Evolutionary conservation across 352 stramenopile genomes (phyloP).

Genomic region (Phytophthora hibernalis): DNA sequence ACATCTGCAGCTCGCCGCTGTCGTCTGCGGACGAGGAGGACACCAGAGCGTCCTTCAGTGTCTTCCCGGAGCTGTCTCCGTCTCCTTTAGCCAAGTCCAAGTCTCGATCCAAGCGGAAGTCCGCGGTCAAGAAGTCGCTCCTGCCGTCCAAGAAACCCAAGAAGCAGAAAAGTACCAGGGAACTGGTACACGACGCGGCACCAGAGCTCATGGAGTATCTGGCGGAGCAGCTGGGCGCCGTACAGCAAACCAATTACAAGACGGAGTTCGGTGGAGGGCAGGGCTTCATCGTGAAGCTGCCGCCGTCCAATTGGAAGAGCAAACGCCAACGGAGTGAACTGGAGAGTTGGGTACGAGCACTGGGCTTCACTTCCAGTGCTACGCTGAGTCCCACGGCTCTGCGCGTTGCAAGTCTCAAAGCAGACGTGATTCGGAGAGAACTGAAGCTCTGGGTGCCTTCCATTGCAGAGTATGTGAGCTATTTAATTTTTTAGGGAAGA

Average conservation of each 20-base stretch:
- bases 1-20: constrained; percentile 57
- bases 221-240: constrained; percentile 50
- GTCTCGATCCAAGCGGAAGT: constrained; percentile 24
- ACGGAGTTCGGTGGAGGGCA: constrained; percentile 62
- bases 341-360: constrained; percentile 47
- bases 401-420: constrained; percentile 65
- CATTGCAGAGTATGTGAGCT: constrained; percentile 25
- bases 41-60: not conserved
- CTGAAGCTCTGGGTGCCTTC: constrained; percentile 45
- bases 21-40: constrained; percentile 56
- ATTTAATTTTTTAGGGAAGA: not conserved
- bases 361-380: constrained; percentile 61
- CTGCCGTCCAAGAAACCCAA: constrained; percentile 31
- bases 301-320: constrained; percentile 35
- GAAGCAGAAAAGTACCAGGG: constrained; percentile 41
- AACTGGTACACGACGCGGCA: constrained; percentile 54
- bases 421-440: constrained; percentile 63
- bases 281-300: constrained; percentile 63
- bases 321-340: constrained; percentile 35
- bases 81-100: constrained; percentile 23
- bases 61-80: constrained; percentile 21
- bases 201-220: constrained; percentile 67
- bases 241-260: constrained; percentile 55
- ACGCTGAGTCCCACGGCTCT: constrained; percentile 47
- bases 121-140: constrained; percentile 9